These are phyloP conservation scores for Volvox carteri DNA, from an alignment of 163 green algal genomes.

Conservation along the genomic window DNA sequence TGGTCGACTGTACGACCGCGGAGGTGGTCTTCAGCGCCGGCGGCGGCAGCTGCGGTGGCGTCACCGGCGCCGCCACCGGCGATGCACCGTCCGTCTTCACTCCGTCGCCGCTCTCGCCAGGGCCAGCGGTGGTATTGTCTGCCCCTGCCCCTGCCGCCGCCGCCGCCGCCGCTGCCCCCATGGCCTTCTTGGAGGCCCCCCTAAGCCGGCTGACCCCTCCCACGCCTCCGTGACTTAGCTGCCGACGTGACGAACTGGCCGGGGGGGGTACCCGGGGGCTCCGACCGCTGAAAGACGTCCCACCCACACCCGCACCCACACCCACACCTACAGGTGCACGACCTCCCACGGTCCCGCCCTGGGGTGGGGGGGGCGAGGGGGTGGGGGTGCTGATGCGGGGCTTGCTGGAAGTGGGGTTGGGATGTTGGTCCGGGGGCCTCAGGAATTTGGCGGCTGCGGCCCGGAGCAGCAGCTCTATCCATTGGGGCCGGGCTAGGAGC, in stretches of 20 bases:
- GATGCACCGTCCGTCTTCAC: neutral
- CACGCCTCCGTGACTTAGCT: neutral
- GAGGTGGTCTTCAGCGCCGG: neutral
- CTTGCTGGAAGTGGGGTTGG: neutral
- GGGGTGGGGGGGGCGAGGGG: too few species aligned
- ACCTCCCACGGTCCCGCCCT: too few species aligned
- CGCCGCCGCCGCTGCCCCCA: neutral
- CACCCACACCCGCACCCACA: too few species aligned
- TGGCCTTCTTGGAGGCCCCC: neutral
- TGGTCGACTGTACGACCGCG: too few species aligned
- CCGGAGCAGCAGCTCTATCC: constrained; percentile 66
- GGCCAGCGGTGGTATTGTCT: neutral
- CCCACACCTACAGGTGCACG: too few species aligned
- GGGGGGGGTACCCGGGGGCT: neutral
- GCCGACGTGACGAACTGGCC: neutral
- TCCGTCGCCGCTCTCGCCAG: neutral
- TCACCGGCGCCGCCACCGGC: neutral
- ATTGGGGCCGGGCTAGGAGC: constrained; percentile 69
- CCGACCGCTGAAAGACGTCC: too few species aligned
- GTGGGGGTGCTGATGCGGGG: too few species aligned
- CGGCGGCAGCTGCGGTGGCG: neutral
- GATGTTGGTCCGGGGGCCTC: neutral
- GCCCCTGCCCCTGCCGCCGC: neutral
- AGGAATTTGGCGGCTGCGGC: constrained; percentile 59
- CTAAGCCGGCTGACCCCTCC: neutral